A percentile compares a stretch with the other conserved stretches of the same genome.
Evolutionary conservation across 441 rosid species (phyloP).

Genomic region (Capsella rubella): DNA sequence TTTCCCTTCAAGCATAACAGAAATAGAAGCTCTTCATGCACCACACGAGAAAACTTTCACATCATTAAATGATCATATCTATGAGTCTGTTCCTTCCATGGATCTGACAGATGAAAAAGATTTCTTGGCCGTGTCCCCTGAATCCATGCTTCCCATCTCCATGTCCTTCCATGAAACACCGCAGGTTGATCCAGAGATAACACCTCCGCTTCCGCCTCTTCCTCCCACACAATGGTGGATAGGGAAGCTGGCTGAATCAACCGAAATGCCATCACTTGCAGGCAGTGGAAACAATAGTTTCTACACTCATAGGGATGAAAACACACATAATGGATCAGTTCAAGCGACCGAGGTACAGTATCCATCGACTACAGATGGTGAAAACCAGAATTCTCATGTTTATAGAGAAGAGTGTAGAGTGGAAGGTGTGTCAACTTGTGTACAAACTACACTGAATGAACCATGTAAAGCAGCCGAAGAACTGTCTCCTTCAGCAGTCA

Average conservation of each 20-base stretch:
- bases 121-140: slow-evolving; percentile 19
- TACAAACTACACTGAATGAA: background rate
- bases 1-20: slow-evolving; percentile 9
- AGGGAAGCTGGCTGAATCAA: slow-evolving; percentile 49
- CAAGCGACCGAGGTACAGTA: slow-evolving; percentile 21
- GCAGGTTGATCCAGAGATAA: slow-evolving; percentile 48
- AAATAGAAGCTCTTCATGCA: slow-evolving; percentile 13
- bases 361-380: slow-evolving; percentile 9
- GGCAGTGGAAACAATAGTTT: slow-evolving; percentile 9
- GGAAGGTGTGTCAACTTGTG: slow-evolving; percentile 7
- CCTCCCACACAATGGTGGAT: slow-evolving; percentile 90
- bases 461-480: slow-evolving; percentile 13
- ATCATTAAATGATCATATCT: background rate
- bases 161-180: slow-evolving; percentile 45
- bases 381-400: background rate
- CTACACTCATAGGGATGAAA: slow-evolving; percentile 24
- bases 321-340: slow-evolving; percentile 14
- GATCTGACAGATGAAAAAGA: slow-evolving; percentile 30
- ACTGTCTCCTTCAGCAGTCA: background rate
- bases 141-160: slow-evolving; percentile 17
- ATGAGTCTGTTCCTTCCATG: background rate
- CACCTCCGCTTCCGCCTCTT: slow-evolving; percentile 85
- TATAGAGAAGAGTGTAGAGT: background rate
- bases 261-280: slow-evolving; percentile 21
- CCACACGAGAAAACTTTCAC: slow-evolving; percentile 5